Evolutionary conservation across 257 asterid genomes (phyloP).

Genomic region (Ophiorrhiza pumila): DNA sequence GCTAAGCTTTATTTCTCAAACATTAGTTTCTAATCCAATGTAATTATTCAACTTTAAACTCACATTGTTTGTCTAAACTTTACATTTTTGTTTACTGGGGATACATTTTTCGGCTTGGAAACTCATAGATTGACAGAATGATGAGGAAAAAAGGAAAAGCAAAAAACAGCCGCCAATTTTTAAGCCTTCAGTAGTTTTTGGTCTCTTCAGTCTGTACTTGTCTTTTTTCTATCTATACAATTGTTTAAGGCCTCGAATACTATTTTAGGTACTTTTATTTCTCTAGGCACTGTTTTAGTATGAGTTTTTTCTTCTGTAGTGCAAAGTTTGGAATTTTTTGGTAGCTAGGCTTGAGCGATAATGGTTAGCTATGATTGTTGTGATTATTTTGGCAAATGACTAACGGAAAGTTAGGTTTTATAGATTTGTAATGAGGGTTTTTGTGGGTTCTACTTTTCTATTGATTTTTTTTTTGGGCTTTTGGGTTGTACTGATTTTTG

Average conservation of each 20-base stretch:
- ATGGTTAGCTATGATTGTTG: conserved; percentile 23
- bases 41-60: conserved; percentile 24
- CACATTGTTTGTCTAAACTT: neutral
- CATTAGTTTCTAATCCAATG: conserved; percentile 59
- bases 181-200: no score
- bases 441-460: conserved; percentile 7
- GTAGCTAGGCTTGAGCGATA: conserved; percentile 9
- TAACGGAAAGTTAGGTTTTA: neutral
- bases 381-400: neutral
- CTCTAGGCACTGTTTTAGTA: no score
- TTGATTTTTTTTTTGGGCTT: conserved; percentile 4
- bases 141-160: no score
- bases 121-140: no score
- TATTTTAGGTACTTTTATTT: conserved; percentile 30
- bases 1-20: conserved; percentile 81
- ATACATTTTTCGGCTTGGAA: neutral
- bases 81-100: no score
- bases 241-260: conserved; percentile 21
- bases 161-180: no score
- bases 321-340: conserved; percentile 4
- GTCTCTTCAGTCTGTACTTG: no score
- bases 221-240: no score
- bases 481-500: conserved; percentile 9
- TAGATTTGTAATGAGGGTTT: conserved; percentile 38
- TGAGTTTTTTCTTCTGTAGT: neutral